These are phyloP conservation scores for Hyphodiscus hymeniophilus DNA, from an alignment of 495 filamentous ascomycete species.

Conservation along the genomic window DNA sequence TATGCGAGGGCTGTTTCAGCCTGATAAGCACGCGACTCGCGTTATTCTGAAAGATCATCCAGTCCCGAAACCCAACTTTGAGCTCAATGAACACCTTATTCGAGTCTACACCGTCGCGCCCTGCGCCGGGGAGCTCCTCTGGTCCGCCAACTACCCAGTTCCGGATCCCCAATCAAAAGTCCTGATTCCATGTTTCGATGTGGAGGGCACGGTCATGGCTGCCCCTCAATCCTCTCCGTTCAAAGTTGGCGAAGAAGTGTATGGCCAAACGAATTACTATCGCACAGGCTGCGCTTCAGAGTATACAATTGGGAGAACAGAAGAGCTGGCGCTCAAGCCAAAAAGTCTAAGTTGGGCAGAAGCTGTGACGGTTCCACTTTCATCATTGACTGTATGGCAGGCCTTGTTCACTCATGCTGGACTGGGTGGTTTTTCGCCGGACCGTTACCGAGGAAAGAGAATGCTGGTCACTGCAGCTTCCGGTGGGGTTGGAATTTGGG, in stretches of 20 bases:
- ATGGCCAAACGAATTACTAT: constrained; percentile 37
- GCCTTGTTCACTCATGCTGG: constrained; percentile 47
- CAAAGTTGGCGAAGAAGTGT: constrained; percentile 44
- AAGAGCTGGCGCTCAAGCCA: constrained; percentile 43
- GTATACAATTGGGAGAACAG: constrained; percentile 40
- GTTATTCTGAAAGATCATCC: constrained; percentile 17
- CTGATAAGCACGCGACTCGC: background rate
- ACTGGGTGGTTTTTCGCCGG: constrained; percentile 15
- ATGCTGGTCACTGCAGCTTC: constrained; percentile 43
- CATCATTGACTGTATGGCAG: constrained; percentile 49
- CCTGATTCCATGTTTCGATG: constrained; percentile 30
- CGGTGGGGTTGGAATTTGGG: constrained; percentile 48
- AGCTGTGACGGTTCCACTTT: constrained; percentile 44
- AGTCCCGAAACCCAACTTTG: background rate
- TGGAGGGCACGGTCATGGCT: constrained; percentile 44
- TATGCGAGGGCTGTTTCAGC: constrained; percentile 9
- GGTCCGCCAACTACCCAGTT: constrained; percentile 28
- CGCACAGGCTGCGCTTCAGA: constrained; percentile 44
- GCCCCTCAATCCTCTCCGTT: constrained; percentile 41
- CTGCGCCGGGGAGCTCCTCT: constrained; percentile 47
- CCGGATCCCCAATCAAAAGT: no score
- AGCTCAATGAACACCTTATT: constrained; percentile 28
- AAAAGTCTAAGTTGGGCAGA: constrained; percentile 37
- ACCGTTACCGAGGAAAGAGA: constrained; percentile 26
- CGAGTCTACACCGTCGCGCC: constrained; percentile 48